These are phyloP conservation scores for Suillus plorans DNA, from an alignment of 768 basidiomycete species.

Conservation along the genomic window DNA sequence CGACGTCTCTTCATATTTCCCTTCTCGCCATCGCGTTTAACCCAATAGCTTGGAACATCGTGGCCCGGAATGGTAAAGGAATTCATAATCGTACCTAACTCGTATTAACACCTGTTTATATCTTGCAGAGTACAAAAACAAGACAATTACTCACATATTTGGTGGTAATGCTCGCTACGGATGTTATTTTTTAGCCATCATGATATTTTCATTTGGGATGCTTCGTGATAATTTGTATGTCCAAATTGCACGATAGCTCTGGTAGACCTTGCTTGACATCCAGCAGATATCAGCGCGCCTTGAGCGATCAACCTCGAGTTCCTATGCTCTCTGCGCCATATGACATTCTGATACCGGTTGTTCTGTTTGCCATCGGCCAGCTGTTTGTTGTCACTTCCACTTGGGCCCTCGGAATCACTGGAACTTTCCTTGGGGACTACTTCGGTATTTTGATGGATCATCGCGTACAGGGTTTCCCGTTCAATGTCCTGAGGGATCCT, in stretches of 20 bases:
- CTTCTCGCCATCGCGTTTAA: conserved; percentile 83
- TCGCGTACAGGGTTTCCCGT: conserved; percentile 95
- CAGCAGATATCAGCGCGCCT: conserved; percentile 70
- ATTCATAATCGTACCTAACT: not conserved
- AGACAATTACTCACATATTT: conserved; percentile 82
- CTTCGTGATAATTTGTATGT: conserved; percentile 84
- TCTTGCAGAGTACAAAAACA: conserved; percentile 71
- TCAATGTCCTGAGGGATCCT: conserved; percentile 88
- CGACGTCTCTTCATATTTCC: conserved; percentile 64
- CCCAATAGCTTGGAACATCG: conserved; percentile 93
- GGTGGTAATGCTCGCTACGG: conserved; percentile 72
- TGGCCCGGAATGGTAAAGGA: conserved; percentile 83
- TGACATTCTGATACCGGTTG: conserved; percentile 56
- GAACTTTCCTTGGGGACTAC: conserved; percentile 86
- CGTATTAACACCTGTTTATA: not conserved
- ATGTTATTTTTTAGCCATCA: conserved; percentile 82
- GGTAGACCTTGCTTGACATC: not conserved
- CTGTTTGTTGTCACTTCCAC: conserved; percentile 86
- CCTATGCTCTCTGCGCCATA: conserved; percentile 66
- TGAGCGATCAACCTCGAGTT: conserved; percentile 71
- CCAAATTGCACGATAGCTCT: not conserved
- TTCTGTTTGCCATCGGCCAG: conserved; percentile 71
- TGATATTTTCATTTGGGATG: conserved; percentile 86
- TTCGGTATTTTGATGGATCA: conserved; percentile 87
- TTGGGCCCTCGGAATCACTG: conserved; percentile 89